Percentiles rank a stretch among this genome's conserved stretches.
These are phyloP conservation scores for Phytophthora foliorum DNA, from an alignment of 352 stramenopile genomes.

Conservation along the genomic window DNA sequence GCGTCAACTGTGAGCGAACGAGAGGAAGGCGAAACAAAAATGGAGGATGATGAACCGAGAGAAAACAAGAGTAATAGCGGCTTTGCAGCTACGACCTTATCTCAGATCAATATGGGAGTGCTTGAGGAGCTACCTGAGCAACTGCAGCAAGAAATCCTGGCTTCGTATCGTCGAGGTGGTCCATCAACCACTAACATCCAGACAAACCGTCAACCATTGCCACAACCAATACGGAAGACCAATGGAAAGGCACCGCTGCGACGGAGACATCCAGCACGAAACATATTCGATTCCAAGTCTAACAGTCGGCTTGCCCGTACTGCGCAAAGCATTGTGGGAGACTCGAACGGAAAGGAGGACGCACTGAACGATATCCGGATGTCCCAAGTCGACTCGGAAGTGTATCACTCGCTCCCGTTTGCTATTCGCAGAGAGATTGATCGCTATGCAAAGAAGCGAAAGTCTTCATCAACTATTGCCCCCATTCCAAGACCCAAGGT, in stretches of 20 bases:
- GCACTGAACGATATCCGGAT: constrained; percentile 75
- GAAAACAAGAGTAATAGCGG: neutral
- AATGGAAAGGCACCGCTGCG: constrained; percentile 46
- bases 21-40: constrained; percentile 24
- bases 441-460: constrained; percentile 62
- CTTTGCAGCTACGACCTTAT: constrained; percentile 42
- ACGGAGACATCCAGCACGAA: constrained; percentile 29
- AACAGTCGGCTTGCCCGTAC: constrained; percentile 22
- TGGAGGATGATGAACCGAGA: constrained; percentile 17
- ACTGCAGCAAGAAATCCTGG: constrained; percentile 71
- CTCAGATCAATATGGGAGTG: constrained; percentile 74
- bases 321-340: neutral
- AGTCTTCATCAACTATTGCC: constrained; percentile 28
- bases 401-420: constrained; percentile 79
- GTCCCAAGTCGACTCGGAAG: constrained; percentile 83
- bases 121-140: constrained; percentile 63
- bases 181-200: constrained; percentile 3
- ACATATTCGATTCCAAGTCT: constrained; percentile 47
- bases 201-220: constrained; percentile 1
- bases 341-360: constrained; percentile 24
- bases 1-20: neutral
- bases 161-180: constrained; percentile 32
- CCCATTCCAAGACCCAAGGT: constrained; percentile 10
- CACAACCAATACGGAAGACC: constrained; percentile 23
- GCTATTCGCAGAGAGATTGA: constrained; percentile 78